Base-by-base conservation (phyloP, 768 basidiomycete species). In the Lactarius hatsudake region DNA sequence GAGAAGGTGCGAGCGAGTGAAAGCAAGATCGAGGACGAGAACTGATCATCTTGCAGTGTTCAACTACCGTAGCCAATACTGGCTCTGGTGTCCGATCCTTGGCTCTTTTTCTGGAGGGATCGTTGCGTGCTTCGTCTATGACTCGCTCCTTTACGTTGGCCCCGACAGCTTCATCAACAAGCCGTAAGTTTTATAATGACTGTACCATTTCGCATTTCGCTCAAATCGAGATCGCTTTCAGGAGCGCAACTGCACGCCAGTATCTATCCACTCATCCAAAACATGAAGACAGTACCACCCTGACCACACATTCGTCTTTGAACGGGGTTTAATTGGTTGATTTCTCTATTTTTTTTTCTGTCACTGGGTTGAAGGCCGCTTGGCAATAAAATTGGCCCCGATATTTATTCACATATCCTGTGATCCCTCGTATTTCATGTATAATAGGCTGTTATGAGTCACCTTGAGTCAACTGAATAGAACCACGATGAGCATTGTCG, bases 1-100 rank as follows among this genome's bases (percentile, higher is more conserved):
- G 75, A 73, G 80, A 80, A 45, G 84, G 72, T 72, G 26, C n/a
- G 64, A 63, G 55, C 30, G 30, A 32, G 32, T 30, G 28, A 3
- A 30, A 20, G 9, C 32, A 56, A 13, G 20, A 12, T 38, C 36
- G 8, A n/a, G 32, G 32, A 32, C 1, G 32, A 32, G 32, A 32
- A 32, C 20, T 56, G 30, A 56, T 18, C 9, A 26, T 28, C 36
- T 45, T 30, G 17, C 38, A 73, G 75, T 81, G 18, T 83, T 78
- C 75, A 80, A 78, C 32, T 77, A 72, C 63, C 72, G 74, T 70
- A 83, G 80, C 71, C 87, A 90, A 65, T 90, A 89, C 71, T 90
- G 88, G 88, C 70, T 90, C 36, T 90, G 89, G 88, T 85, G 84
- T 71, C 84, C 87, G 1, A 72, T 87, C 20, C 75, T 87, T 54